These are phyloP conservation scores for Phytophthora pistaciae DNA, from an alignment of 352 stramenopile species.

Conservation along the genomic window DNA sequence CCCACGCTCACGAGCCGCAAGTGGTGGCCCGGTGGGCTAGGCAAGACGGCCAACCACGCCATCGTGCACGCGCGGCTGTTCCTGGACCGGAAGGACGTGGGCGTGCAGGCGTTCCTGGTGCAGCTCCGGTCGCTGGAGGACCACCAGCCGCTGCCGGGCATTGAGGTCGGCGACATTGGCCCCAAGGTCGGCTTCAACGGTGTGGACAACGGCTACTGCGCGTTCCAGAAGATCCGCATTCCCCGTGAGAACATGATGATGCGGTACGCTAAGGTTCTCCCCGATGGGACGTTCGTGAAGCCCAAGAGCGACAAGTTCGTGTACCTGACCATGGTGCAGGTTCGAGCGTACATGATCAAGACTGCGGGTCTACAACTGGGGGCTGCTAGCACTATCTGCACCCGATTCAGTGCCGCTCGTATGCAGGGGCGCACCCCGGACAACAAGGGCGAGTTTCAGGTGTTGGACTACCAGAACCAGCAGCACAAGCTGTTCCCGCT, in stretches of 20 bases:
- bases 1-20: conserved; percentile 95
- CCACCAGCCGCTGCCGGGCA: conserved; percentile 33
- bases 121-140: conserved; percentile 37
- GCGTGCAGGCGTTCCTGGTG: conserved; percentile 40
- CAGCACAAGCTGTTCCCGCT: conserved; percentile 47
- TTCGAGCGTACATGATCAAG: conserved; percentile 42
- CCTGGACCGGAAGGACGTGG: conserved; percentile 36
- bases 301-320: conserved; percentile 74
- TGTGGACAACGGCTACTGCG: conserved; percentile 27
- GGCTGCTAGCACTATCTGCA: conserved; percentile 46
- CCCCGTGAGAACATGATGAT: conserved; percentile 38
- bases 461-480: conserved; percentile 68
- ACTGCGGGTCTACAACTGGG: conserved; percentile 14
- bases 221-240: conserved; percentile 25
- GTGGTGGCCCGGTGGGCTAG: conserved; percentile 92
- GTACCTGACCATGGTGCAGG: conserved; percentile 62
- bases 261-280: conserved; percentile 44
- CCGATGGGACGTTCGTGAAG: conserved; percentile 61
- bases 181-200: conserved; percentile 32
- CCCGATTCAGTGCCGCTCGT: conserved; percentile 54
- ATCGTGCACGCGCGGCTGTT: conserved; percentile 39
- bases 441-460: conserved; percentile 51
- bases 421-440: conserved; percentile 46
- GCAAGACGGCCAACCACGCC: conserved; percentile 43
- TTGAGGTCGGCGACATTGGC: conserved; percentile 43